Base-by-base conservation (phyloP, 208 protist genomes). In the Leptomonas seymouri region DNA sequence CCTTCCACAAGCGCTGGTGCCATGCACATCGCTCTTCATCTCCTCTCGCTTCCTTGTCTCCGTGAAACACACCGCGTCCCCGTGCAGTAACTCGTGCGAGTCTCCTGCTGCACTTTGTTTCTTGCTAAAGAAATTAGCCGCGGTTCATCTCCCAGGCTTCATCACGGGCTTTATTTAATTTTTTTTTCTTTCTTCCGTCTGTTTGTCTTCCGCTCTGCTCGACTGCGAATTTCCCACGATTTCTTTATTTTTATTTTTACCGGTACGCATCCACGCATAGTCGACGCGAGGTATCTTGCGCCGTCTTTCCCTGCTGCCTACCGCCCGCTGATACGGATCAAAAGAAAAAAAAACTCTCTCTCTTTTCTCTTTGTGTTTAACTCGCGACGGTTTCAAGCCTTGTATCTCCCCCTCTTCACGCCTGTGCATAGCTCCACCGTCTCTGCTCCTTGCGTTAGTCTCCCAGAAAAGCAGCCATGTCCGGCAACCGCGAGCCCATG, bases 231-330 rank as follows among this genome's bases (percentile, higher is more conserved):
- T 12, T 39, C 9, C 34, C 3, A 39, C 3, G 18, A 48, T 21
- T n/a, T n/a, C 12, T 48, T 15, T 48, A 4, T 28, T 58, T 34
- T 14, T 46, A 21, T 31, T 68, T 31, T 48, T 57, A 16, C 20
- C 15, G 3, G 45, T 3, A 20, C 25, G 30, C 45, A 16, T 15
- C 45, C 3, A 20, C 48, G 39, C 28, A 20, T 25, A 31, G 51
- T 57, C 23, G n/a, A 57, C 51, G 51, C 51, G 51, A 57, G 51
- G 51, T 57, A 57, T 57, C 51, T 57, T 57, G 51, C 51, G 27
- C 51, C 31, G 7, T 57, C 27, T 57, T 21, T 57, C 8, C 51
- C 51, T 21, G 18, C 51, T 41, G 6, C 30, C 12, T 39, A 39
- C 3, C 34, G 9, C 34, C 3, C 34, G 34, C 9, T 39, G 34